These are phyloP conservation scores for Kwoniella dejecticola DNA, from an alignment of 768 basidiomycete genomes.

Conservation along the genomic window DNA sequence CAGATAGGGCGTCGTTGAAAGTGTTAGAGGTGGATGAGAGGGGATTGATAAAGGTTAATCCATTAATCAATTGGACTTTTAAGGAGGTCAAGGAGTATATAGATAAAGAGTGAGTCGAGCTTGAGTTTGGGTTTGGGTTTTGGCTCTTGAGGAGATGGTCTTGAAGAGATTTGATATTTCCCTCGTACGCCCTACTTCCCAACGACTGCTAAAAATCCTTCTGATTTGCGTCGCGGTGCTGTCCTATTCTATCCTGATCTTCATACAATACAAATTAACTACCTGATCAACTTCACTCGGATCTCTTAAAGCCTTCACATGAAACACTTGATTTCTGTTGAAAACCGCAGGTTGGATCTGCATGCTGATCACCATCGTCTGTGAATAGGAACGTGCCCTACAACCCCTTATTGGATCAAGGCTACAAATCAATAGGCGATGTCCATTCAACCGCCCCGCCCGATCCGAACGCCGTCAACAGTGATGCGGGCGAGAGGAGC, in stretches of 20 bases:
- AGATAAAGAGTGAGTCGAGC: slow-evolving; percentile 63
- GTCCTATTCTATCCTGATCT: too few relatives aligned
- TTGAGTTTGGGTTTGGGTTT: neutral
- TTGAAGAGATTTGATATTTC: too few relatives aligned
- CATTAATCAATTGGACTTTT: slow-evolving; percentile 86
- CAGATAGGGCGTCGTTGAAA: slow-evolving; percentile 75
- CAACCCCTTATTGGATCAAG: slow-evolving; percentile 83
- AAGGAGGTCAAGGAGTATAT: slow-evolving; percentile 80
- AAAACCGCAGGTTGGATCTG: neutral
- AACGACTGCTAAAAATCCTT: too few relatives aligned
- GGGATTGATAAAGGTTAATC: slow-evolving; percentile 91
- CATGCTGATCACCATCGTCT: neutral
- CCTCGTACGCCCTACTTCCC: too few relatives aligned
- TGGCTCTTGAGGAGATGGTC: too few relatives aligned
- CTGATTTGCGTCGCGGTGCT: too few relatives aligned
- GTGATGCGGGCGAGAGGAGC: slow-evolving; percentile 75
- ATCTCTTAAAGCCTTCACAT: too few relatives aligned
- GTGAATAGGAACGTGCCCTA: slow-evolving; percentile 67
- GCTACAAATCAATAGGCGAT: slow-evolving; percentile 94
- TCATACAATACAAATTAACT: too few relatives aligned
- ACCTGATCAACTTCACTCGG: too few relatives aligned
- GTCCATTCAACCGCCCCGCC: slow-evolving; percentile 84
- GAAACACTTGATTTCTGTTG: too few relatives aligned
- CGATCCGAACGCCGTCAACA: slow-evolving; percentile 52
- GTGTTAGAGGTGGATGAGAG: slow-evolving; percentile 89